phyloP scores from a whole-genome alignment of 352 stramenopile species.

The Phytophthora sansomeana region DNA sequence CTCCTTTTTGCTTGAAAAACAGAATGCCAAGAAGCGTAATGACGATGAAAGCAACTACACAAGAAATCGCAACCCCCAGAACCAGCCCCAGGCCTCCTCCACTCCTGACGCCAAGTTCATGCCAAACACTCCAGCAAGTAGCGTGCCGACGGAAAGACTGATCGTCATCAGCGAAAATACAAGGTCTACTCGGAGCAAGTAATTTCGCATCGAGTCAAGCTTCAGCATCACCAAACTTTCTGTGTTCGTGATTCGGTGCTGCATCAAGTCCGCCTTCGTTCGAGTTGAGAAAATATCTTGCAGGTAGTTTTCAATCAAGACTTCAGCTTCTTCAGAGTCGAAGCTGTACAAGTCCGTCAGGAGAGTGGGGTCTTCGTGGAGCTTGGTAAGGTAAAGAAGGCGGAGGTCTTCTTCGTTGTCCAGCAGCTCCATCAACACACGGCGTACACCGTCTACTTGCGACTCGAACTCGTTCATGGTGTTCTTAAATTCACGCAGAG shows the following conservation, averaged over 20 bases:
- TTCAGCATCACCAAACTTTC: slow-evolving; percentile 85
- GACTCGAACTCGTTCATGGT: slow-evolving; percentile 77
- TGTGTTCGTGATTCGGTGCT: slow-evolving; percentile 79
- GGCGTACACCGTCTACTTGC: slow-evolving; percentile 67
- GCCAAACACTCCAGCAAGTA: slow-evolving; percentile 71
- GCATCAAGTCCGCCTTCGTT: slow-evolving; percentile 72
- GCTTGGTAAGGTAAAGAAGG: slow-evolving; percentile 72
- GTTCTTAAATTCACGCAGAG: slow-evolving; percentile 73
- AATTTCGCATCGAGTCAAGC: slow-evolving; percentile 83
- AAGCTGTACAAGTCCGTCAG: slow-evolving; percentile 67
- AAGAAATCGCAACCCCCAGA: slow-evolving; percentile 66
- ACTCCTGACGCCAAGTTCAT: slow-evolving; percentile 77
- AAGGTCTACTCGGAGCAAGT: slow-evolving; percentile 74
- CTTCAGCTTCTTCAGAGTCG: slow-evolving; percentile 79
- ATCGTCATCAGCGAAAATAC: slow-evolving; percentile 79
- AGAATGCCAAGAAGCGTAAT: slow-evolving; percentile 52
- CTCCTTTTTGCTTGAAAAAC: slow-evolving; percentile 73
- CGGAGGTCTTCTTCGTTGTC: slow-evolving; percentile 76
- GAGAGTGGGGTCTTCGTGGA: slow-evolving; percentile 63
- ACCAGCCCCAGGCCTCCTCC: slow-evolving; percentile 51
- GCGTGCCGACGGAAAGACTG: slow-evolving; percentile 67
- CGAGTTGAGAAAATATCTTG: slow-evolving; percentile 85
- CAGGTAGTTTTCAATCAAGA: slow-evolving; percentile 81
- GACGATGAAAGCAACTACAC: slow-evolving; percentile 54
- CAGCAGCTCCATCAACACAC: slow-evolving; percentile 68